Conservation (phyloP, 345 rosid species). For the Populus tremula region DNA sequence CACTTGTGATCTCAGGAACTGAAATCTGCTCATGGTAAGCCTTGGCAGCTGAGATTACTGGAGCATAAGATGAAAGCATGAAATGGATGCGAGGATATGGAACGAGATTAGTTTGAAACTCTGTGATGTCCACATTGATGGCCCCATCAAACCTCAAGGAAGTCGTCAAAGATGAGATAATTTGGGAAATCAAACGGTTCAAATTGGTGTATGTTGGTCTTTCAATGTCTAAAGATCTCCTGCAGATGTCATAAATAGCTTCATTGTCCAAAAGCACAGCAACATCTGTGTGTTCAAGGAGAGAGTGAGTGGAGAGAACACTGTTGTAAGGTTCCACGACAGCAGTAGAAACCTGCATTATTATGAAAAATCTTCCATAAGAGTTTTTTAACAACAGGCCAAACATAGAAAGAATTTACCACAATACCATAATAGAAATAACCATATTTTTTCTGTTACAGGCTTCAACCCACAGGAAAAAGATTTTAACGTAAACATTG, state of each 20-base stretch:
- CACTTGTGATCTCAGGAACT: constrained; percentile 21
- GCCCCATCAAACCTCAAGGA: constrained; percentile 9
- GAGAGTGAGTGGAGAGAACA: constrained; percentile 78
- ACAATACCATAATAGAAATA: not conserved
- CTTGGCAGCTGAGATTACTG: not conserved
- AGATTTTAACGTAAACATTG: too few species aligned
- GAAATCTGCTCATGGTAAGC: constrained; percentile 1
- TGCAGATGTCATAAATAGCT: constrained; percentile 81
- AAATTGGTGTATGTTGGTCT: constrained; percentile 23
- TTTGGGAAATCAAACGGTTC: not conserved
- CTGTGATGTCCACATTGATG: not conserved
- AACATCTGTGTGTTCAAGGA: constrained; percentile 81
- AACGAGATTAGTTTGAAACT: not conserved
- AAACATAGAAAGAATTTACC: too few species aligned
- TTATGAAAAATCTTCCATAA: not conserved
- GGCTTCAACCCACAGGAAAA: too few species aligned
- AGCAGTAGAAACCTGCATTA: constrained; percentile 74
- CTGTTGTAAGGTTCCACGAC: constrained; percentile 87
- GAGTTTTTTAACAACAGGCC: not conserved
- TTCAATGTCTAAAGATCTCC: constrained; percentile 72
- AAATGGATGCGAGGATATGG: not conserved
- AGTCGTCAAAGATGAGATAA: not conserved
- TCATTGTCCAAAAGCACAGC: constrained; percentile 77
- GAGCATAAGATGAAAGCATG: constrained; percentile 7
- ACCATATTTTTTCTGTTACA: too few species aligned